Conservation (phyloP, 116 monocot species). For the Cymodocea nodosa region DNA sequence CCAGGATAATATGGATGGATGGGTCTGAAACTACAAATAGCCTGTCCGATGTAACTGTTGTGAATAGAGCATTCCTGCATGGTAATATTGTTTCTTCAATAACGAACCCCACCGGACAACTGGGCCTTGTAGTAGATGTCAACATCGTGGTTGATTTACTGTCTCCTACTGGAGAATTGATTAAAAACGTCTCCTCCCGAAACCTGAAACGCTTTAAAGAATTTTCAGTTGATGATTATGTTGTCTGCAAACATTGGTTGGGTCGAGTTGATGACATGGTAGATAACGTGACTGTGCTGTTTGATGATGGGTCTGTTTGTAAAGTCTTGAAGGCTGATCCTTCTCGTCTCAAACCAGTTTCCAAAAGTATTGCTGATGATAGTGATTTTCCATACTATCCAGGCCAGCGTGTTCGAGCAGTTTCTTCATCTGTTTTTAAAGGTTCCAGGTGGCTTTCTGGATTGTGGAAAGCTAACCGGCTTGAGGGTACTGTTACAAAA, state of each 20-base stretch:
- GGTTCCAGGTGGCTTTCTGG: constrained; percentile 69
- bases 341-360: constrained; percentile 51
- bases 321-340: constrained; percentile 85
- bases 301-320: constrained; percentile 92
- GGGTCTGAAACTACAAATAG: constrained; percentile 52
- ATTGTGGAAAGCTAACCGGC: constrained; percentile 67
- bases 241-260: constrained; percentile 68
- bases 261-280: constrained; percentile 84
- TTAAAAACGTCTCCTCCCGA: constrained; percentile 46
- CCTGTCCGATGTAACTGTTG: constrained; percentile 33
- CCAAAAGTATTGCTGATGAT: constrained; percentile 42
- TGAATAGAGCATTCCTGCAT: constrained; percentile 68
- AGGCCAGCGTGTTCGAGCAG: constrained; percentile 78
- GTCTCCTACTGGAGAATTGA: constrained; percentile 31
- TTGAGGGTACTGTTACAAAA: constrained; percentile 83
- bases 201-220: constrained; percentile 61
- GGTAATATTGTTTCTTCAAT: constrained; percentile 75
- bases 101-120: constrained; percentile 69
- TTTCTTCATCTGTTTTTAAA: constrained; percentile 76
- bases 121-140: constrained; percentile 80
- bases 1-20: constrained; percentile 71
- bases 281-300: constrained; percentile 84
- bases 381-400: constrained; percentile 75
- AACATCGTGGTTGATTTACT: constrained; percentile 55
- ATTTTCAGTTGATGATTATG: constrained; percentile 76